Base-by-base conservation (phyloP, 139 green algal species). In the Pleodorina starrii region DNA sequence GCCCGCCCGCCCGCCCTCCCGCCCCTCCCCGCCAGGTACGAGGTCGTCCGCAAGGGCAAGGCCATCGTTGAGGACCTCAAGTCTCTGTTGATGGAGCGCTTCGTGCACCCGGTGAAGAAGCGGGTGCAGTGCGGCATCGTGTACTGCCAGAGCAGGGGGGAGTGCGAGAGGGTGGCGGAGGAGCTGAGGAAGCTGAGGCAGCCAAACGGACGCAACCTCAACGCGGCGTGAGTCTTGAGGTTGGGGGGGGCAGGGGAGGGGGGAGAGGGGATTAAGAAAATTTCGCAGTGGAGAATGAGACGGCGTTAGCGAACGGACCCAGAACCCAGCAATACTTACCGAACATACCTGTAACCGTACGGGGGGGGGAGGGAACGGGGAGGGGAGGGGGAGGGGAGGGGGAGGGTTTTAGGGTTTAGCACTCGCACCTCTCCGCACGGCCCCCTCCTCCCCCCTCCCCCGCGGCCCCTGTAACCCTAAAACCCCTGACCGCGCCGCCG, bases 61-160 rank as follows among this genome's bases (percentile, higher is more conserved):
- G 87, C 86, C 54, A 90, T 91, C 27, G 89, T 94, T 0, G 87
- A 95, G 1, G 93, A 97, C 48, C 96, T 98, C 27, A 91, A 89
- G 12, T 60, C 90, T 38, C 74, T 95, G 36, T 69, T 94, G 74
- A 43, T 77, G 7, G 78, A 93, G 27, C 88, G 91, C 35, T 96
- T 95, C 54, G 54, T 90, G 36, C 44, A 50, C 66, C 63, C 43
- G 6, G 60, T 78, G 12, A 88, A 68, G 23, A 88, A 79, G 69
- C 59, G 43, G 21, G 57, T 94, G 32, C 93, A 95, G 89, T 97
- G 97, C 80, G 97, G 97, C 88, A 99, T 99, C 85, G 91, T 99
- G 14, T 99, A 99, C 93, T 99, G 97, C 93, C 88, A 98, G n/a
- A 94, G 92, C 19, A 90, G 95, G 0, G 91, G 90, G 4, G 95